Evolutionary conservation across 768 basidiomycete genomes (phyloP).

Genomic region (Russula sp.): DNA sequence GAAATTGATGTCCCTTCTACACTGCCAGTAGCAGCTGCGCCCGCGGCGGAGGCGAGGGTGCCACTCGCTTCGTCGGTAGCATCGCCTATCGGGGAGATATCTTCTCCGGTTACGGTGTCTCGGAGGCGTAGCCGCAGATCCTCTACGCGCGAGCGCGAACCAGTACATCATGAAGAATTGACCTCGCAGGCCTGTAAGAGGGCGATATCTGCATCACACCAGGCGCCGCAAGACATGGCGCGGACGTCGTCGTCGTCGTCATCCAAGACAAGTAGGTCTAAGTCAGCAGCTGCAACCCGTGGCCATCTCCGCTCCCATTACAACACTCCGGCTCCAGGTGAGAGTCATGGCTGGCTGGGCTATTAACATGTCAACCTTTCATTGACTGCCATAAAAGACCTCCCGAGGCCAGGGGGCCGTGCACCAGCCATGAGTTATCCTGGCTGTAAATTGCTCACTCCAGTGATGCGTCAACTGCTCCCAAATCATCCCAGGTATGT

Average conservation of each 20-base stretch:
- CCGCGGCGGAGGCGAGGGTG: too few species aligned
- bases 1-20: too few species aligned
- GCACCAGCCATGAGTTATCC: background rate
- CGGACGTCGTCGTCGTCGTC: background rate
- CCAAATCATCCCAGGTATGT: background rate
- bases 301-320: too few species aligned
- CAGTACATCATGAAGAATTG: background rate
- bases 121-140: background rate
- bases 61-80: too few species aligned
- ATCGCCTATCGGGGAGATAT: too few species aligned
- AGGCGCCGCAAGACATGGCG: too few species aligned
- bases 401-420: background rate
- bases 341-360: background rate
- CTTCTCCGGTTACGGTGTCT: too few species aligned
- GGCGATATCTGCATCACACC: background rate
- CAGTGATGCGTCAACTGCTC: background rate
- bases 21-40: too few species aligned
- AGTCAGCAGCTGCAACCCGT: background rate
- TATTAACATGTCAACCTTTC: background rate
- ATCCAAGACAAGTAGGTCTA: background rate
- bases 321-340: background rate
- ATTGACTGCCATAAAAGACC: background rate
- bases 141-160: background rate
- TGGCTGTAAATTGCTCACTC: background rate
- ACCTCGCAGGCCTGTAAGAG: background rate